Percentiles rank a stretch among this genome's conserved stretches.
Evolutionary conservation across 2,329 filamentous ascomycete genomes (phyloP).

Genomic region (Knufia fluminis): DNA sequence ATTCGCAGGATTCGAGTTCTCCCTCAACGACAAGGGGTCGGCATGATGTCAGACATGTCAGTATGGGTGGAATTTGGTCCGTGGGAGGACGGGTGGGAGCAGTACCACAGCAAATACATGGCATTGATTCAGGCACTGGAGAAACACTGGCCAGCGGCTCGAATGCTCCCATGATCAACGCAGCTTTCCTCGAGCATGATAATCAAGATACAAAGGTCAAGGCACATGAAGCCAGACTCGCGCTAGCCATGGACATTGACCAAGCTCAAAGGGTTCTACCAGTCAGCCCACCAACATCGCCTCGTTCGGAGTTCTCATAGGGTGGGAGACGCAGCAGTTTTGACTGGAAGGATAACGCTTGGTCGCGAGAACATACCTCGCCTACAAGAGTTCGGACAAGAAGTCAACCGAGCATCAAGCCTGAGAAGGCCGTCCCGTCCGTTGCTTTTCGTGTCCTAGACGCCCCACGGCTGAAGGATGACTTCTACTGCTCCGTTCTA

Average conservation of each 20-base stretch:
- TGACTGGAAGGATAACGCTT: conserved; percentile 33
- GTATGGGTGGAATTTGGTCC: conserved; percentile 64
- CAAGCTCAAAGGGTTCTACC: conserved; percentile 57
- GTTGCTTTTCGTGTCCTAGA: conserved; percentile 82
- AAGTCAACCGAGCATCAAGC: not conserved
- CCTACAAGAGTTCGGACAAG: conserved; percentile 9
- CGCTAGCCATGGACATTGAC: conserved; percentile 72
- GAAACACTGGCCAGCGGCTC: conserved; percentile 59
- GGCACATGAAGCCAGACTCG: conserved; percentile 64
- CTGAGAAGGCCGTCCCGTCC: conserved; percentile 48
- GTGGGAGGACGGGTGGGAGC: conserved; percentile 61
- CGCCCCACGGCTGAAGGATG: conserved; percentile 78
- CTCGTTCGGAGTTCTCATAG: conserved; percentile 21
- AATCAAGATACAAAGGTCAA: conserved; percentile 53
- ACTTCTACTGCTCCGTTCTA: conserved; percentile 89
- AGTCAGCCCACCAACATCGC: conserved; percentile 31
- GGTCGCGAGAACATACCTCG: conserved; percentile 27
- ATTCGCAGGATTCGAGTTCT: conserved; percentile 44
- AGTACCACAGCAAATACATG: conserved; percentile 34
- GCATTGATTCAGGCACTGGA: conserved; percentile 53
- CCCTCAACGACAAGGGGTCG: not conserved
- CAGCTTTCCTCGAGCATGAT: conserved; percentile 44
- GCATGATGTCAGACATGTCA: conserved; percentile 41
- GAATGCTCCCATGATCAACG: conserved; percentile 56
- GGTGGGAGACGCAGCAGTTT: conserved; percentile 26